Evolutionary conservation across 2,329 filamentous ascomycete genomes (phyloP), one percentile per base, ranked within the genome.

Genomic region (Macrophomina phaseolina): DNA sequence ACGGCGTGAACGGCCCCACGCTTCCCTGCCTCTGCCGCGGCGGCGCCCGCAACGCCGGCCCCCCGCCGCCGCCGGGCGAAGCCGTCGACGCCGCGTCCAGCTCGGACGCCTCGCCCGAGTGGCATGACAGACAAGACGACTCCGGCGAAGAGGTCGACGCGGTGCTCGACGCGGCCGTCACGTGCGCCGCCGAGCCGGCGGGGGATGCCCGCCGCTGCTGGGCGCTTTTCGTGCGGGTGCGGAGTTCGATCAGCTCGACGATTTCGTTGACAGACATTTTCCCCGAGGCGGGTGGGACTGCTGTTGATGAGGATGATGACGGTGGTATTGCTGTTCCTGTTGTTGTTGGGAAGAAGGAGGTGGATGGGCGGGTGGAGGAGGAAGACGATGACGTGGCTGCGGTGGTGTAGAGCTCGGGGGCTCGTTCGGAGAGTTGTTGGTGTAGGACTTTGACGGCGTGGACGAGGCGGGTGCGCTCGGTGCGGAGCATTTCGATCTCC

Each of bases 401-500:
- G 38, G 45, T n/a, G 16, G 45, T 18, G 48, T 52, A 52, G 9
- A 52, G 49, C 6, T 52, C 28, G 7, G 30, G 49, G 1, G 49
- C 49, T 12, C 12, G 28, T 30, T 11, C 5, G 49, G 49, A 12
- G 49, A 52, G 28, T 30, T 52, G 49, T 16, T 34, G 49, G 30
- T 52, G 49, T 11, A 52, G 49, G 30, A 52, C 12, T 9, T 52
- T 52, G 28, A 52, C 30, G 49, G 49, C 30, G 30, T 34, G 32
- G 28, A 34, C 49, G 9, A 52, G 48, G 18, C 48, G 48, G 18
- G 48, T 32, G 48, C 48, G 48, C 23, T 51, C 48, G 2, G 48
- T 9, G 48, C 48, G 48, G 18, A 51, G 48, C 48, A 4, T 51
- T 14, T 51, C 48, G 48, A 51, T 51, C 48, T 51, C 48, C 48